Evolutionary conservation across 176 grass and related monocot genomes (phyloP).

Genomic region (Oryza glaberrima): DNA sequence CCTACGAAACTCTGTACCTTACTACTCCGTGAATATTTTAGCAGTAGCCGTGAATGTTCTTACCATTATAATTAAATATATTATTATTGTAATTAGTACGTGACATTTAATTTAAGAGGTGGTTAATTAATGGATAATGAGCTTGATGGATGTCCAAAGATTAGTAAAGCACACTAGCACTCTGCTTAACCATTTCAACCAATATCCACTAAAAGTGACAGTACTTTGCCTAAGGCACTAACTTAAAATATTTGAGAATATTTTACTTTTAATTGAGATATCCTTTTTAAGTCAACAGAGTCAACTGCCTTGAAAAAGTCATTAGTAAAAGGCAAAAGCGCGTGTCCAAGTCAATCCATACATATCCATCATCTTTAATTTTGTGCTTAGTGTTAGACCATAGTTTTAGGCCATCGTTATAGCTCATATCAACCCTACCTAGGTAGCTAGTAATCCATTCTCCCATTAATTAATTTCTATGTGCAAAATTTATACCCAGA

Average conservation of each 20-base stretch:
- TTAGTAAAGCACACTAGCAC: neutral
- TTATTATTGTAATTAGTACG: too few species aligned
- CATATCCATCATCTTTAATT: neutral
- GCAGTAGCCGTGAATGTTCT: too few species aligned
- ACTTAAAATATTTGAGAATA: neutral
- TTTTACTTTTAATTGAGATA: too few species aligned
- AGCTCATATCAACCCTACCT: slow-evolving; percentile 16
- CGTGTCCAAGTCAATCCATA: neutral
- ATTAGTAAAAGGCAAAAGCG: neutral
- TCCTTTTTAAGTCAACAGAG: slow-evolving; percentile 10
- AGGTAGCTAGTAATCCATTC: too few species aligned
- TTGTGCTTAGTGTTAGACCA: neutral
- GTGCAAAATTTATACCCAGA: too few species aligned
- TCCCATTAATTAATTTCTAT: too few species aligned
- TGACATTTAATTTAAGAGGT: neutral
- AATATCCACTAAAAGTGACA: neutral
- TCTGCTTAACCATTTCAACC: neutral
- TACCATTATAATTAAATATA: too few species aligned
- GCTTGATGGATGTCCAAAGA: neutral
- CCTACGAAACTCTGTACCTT: too few species aligned
- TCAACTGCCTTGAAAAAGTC: slow-evolving; percentile 21
- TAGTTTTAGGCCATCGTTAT: neutral
- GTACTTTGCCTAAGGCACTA: neutral
- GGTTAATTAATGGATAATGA: neutral
- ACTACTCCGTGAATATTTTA: too few species aligned